Conservation (phyloP, 2,329 filamentous ascomycete genomes). For the Beauveria pseudobassiana region DNA sequence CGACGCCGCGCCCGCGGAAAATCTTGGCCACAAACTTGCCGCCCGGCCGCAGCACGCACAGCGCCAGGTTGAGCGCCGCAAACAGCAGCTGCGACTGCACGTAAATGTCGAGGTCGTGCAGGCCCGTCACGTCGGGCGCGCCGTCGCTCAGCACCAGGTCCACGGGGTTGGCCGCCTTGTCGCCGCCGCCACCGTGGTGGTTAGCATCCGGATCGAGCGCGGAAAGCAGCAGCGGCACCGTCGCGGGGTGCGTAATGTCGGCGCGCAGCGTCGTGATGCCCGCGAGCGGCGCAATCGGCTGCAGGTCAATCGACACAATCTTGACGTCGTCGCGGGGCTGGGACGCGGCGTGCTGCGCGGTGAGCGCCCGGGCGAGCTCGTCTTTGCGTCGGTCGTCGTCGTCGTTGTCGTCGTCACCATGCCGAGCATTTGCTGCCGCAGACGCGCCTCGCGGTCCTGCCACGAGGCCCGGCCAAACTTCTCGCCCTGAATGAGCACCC, state of each 20-base stretch:
- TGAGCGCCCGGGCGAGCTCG: slow-evolving; percentile 7
- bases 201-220: slow-evolving; percentile 69
- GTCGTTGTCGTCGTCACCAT: slow-evolving; percentile 28
- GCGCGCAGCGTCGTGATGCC: slow-evolving; percentile 89
- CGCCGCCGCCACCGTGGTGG: slow-evolving; percentile 17
- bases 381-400: slow-evolving; percentile 10
- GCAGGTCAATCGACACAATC: slow-evolving; percentile 91
- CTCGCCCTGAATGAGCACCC: slow-evolving; percentile 88
- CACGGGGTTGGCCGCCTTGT: slow-evolving; percentile 64
- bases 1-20: slow-evolving; percentile 91
- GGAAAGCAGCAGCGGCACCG: slow-evolving; percentile 78
- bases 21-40: slow-evolving; percentile 98
- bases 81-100: slow-evolving; percentile 94
- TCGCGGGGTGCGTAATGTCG: slow-evolving; percentile 95
- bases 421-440: slow-evolving; percentile 53
- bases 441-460: slow-evolving; percentile 71
- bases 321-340: slow-evolving; percentile 64
- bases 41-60: slow-evolving; percentile 85
- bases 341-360: slow-evolving; percentile 20
- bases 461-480: slow-evolving; percentile 79
- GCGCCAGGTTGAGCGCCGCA: slow-evolving; percentile 84
- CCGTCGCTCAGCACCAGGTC: slow-evolving; percentile 94
- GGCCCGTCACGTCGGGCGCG: slow-evolving; percentile 89
- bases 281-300: slow-evolving; percentile 89
- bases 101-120: slow-evolving; percentile 97